A percentile compares a stretch with the other conserved stretches of the same genome.
Conservation (phyloP, 1,284 basidiomycete species). For the Rhodofomes roseus region DNA sequence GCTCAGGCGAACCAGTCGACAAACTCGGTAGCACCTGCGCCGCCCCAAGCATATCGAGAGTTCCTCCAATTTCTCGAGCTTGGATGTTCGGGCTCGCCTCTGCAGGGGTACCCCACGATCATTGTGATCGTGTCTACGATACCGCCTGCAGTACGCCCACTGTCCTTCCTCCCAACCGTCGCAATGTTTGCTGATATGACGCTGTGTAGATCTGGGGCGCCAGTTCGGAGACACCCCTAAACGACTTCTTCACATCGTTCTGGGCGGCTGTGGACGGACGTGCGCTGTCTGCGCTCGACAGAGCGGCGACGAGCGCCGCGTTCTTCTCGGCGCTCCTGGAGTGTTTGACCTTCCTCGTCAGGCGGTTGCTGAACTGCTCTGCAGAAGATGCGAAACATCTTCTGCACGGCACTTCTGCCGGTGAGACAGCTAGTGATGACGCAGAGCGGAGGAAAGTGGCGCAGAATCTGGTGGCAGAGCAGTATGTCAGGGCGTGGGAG, state of each 20-base stretch:
- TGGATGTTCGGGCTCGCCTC: slow-evolving; percentile 73
- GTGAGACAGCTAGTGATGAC: neutral
- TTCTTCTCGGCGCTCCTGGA: slow-evolving; percentile 72
- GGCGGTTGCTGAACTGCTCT: slow-evolving; percentile 31
- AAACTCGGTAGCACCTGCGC: slow-evolving; percentile 7
- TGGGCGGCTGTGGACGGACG: slow-evolving; percentile 74
- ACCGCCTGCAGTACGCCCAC: slow-evolving; percentile 49
- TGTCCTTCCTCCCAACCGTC: neutral
- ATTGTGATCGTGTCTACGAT: slow-evolving; percentile 79
- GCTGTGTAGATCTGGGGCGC: slow-evolving; percentile 12
- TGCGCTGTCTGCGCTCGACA: slow-evolving; percentile 53
- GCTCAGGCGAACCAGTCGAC: slow-evolving; percentile 24
- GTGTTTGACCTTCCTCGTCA: slow-evolving; percentile 56
- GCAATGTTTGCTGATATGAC: neutral
- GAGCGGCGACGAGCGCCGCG: slow-evolving; percentile 47
- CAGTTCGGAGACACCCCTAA: slow-evolving; percentile 24
- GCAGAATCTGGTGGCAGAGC: slow-evolving; percentile 37
- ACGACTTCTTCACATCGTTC: slow-evolving; percentile 66
- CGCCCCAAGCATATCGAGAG: slow-evolving; percentile 56
- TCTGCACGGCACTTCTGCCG: neutral
- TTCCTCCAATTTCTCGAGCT: slow-evolving; percentile 73
- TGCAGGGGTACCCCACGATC: slow-evolving; percentile 74
- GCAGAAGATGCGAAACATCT: slow-evolving; percentile 15
- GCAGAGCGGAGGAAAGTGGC: slow-evolving; percentile 15
- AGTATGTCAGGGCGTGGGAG: slow-evolving; percentile 48